Evolutionary conservation across 371 early-diverging fungal species (phyloP), one percentile per base, ranked within the genome.

Genomic region (Mucor velutinosus): DNA sequence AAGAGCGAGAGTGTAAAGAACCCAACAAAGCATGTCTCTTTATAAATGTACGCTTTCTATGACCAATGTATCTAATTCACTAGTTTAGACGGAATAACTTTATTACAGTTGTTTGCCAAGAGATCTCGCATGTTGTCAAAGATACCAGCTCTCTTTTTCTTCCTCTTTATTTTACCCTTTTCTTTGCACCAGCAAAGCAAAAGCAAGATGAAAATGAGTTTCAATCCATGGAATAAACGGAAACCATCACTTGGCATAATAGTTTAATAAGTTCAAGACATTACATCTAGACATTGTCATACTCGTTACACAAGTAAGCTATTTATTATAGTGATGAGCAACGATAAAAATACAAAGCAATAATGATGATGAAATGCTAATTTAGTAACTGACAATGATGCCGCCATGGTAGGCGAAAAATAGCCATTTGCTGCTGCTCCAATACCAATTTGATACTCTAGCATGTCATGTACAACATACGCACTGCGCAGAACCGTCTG

Each of bases 381-480:
- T 25, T 53, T 53, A 53, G 53, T 53, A 53, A 53, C 27, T 27
- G 53, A 53, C 53, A 53, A 53, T 53, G 53, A 53, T 27, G 47
- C 47, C 19, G 10, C 47, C 47, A 47, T 47, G 47, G 62, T 67
- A 19, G 67, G 65, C 21, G 65, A 61, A 23, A 61, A 19, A 62
- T 71, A 66, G 11, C 64, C 67, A 55, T 71, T 71, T 27, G 63
- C 58, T n/a, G 71, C 71, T 17, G 47, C 47, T 5, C 65, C 69
- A 17, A 69, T 62, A 4, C 62, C 69, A 15, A 73, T 47, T 45
- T 68, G 69, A 17, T 47, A 56, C 11, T 55, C 65, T 10, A 62
- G 32, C 69, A 79, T 70, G 30, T 79, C 76, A 57, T 74, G 75
- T 17, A 76, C 75, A 12, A 79, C 51, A 67, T 76, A 79, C 5